A percentile compares a stretch with the other conserved stretches of the same genome.
Evolutionary conservation across 805 yeast species (phyloP).

Genomic region (Metschnikowia shivogae): DNA sequence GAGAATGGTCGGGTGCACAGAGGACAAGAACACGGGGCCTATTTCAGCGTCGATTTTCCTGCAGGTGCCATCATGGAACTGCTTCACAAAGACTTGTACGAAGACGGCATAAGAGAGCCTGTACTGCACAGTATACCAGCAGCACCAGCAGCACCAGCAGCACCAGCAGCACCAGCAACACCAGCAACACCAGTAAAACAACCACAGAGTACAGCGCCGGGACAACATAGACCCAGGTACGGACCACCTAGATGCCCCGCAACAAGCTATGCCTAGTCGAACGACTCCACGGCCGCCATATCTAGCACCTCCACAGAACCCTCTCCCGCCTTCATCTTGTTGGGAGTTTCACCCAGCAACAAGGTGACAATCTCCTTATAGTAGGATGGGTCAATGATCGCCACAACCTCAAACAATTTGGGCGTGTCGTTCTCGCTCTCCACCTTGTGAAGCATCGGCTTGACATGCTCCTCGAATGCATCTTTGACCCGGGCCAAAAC

Average conservation of each 20-base stretch:
- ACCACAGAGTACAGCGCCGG: not conserved
- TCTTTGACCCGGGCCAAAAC: slow-evolving; percentile 50
- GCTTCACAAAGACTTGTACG: no score
- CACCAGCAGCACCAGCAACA: no score
- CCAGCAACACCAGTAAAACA: no score
- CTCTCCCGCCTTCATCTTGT: slow-evolving; percentile 45
- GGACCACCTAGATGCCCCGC: no score
- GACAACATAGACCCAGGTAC: no score
- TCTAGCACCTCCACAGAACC: slow-evolving; percentile 81
- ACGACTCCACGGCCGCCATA: slow-evolving; percentile 75
- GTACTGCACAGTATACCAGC: no score
- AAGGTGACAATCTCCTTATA: slow-evolving; percentile 67
- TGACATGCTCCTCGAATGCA: slow-evolving; percentile 29
- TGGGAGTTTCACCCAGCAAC: slow-evolving; percentile 42
- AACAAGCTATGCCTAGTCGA: not conserved
- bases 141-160: no score
- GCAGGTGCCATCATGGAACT: no score
- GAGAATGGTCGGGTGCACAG: no score
- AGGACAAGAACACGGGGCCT: no score
- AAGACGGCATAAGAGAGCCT: no score
- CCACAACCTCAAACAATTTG: slow-evolving; percentile 40
- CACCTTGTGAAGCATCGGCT: slow-evolving; percentile 32
- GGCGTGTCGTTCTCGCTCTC: slow-evolving; percentile 43
- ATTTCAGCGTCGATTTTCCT: no score
- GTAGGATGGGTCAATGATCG: slow-evolving; percentile 80